phyloP scores from a whole-genome alignment of 768 basidiomycete species.

The Tricholoma saponaceum region DNA sequence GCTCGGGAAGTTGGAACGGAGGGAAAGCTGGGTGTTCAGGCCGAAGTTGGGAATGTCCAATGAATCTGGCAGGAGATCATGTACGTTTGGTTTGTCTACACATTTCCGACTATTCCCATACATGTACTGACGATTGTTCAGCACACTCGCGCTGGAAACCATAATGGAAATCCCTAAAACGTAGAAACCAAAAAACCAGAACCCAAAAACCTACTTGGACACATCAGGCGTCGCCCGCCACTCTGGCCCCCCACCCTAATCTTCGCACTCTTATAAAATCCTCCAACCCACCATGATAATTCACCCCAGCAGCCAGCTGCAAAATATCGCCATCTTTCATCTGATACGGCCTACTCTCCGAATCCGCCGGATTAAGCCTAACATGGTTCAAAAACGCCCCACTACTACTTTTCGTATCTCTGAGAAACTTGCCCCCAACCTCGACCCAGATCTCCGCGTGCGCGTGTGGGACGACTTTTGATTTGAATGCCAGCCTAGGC shows the following conservation, averaged over 20 bases:
- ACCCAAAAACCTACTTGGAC: slow-evolving; percentile 64
- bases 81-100: no score
- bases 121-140: no score
- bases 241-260: slow-evolving; percentile 83
- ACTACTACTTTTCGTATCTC: slow-evolving; percentile 83
- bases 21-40: no score
- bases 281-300: slow-evolving; percentile 96
- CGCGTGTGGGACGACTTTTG: slow-evolving; percentile 89
- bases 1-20: no score
- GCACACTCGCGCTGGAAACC: slow-evolving; percentile 49
- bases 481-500: slow-evolving; percentile 82
- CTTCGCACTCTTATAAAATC: slow-evolving; percentile 96
- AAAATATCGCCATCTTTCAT: slow-evolving; percentile 93
- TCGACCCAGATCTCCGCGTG: slow-evolving; percentile 96
- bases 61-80: no score
- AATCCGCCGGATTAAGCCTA: slow-evolving; percentile 77
- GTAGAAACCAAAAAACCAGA: slow-evolving; percentile 1
- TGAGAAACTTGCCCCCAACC: slow-evolving; percentile 68
- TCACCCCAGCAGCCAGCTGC: slow-evolving; percentile 93
- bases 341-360: slow-evolving; percentile 71
- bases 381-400: slow-evolving; percentile 97
- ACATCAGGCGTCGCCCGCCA: slow-evolving; percentile 89
- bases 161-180: no score
- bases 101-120: no score
- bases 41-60: no score